phyloP scores from a whole-genome alignment of 768 basidiomycete species.

The Podaxis sp. region DNA sequence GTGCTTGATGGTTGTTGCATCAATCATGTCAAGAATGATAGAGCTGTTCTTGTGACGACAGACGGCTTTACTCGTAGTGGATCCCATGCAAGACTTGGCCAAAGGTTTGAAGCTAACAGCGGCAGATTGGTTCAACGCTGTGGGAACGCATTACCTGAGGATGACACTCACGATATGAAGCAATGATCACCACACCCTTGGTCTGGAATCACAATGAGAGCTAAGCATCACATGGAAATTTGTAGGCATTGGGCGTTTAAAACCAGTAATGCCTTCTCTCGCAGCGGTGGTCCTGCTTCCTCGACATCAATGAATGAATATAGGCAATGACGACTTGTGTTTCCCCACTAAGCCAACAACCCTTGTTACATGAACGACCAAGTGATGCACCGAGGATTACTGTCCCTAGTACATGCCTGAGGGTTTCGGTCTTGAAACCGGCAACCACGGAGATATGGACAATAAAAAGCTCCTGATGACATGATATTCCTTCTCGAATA shows the following conservation, averaged over 20 bases:
- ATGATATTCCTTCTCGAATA: not conserved
- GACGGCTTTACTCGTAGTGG: no score
- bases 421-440: not conserved
- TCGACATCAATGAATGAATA: not conserved
- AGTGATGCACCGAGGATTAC: not conserved
- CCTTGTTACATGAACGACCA: no score
- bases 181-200: not conserved
- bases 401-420: not conserved
- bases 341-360: not conserved
- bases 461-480: not conserved
- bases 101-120: not conserved
- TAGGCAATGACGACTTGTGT: not conserved
- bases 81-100: no score
- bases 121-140: not conserved
- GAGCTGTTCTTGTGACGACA: not conserved
- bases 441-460: slow-evolving; percentile 4
- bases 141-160: no score
- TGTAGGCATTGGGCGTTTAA: not conserved
- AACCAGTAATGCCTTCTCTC: not conserved
- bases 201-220: not conserved
- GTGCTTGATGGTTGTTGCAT: slow-evolving; percentile 2
- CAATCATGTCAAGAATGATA: not conserved
- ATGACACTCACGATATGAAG: not conserved
- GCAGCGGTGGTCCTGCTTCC: not conserved
- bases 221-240: not conserved